Conservation (phyloP, 2,329 filamentous ascomycete species). For the Colletotrichum sp. region DNA sequence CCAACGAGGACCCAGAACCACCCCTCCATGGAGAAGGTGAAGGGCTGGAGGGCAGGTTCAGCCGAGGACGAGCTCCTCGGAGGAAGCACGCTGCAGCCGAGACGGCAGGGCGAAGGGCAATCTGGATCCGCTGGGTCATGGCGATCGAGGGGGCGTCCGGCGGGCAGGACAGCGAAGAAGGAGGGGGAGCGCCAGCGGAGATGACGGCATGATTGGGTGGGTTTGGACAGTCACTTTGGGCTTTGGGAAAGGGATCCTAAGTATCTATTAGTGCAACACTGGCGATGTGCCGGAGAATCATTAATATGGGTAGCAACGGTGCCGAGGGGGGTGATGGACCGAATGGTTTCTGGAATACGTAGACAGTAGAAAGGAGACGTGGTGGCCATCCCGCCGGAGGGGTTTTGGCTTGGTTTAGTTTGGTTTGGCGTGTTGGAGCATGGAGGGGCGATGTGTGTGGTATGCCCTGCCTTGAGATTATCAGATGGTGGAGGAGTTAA, state of each 20-base stretch:
- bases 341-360: neutral
- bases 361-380: neutral
- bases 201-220: conserved; percentile 16
- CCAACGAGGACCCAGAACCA: conserved; percentile 3
- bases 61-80: conserved; percentile 13
- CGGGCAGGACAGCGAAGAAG: neutral
- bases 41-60: neutral
- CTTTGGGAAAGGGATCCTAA: neutral
- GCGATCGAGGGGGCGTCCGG: neutral
- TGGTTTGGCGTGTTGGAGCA: neutral
- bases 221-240: neutral
- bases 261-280: neutral
- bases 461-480: neutral
- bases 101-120: neutral
- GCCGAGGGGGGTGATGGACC: neutral
- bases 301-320: neutral
- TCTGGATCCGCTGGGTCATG: conserved; percentile 15
- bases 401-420: neutral
- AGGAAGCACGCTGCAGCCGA: conserved; percentile 9
- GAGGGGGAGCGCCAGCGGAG: neutral
- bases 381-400: neutral
- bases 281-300: neutral
- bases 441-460: neutral
- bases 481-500: conserved; percentile 24
- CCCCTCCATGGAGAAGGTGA: neutral